Percentiles rank a stretch among this genome's conserved stretches.
Conservation (phyloP, 805 yeast species). For the Yarrowia sp. region DNA sequence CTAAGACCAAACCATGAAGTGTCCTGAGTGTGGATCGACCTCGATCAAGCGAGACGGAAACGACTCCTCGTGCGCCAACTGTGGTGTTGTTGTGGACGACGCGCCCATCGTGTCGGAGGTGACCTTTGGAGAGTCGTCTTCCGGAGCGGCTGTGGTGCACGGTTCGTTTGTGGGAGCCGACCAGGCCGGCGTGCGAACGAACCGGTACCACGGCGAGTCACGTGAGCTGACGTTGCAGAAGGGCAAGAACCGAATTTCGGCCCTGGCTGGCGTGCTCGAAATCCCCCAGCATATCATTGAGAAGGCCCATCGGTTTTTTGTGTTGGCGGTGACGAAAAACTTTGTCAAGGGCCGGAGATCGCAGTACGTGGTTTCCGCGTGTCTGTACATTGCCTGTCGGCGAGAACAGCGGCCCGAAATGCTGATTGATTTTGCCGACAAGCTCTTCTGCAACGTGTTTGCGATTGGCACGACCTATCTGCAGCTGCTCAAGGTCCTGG, state of each 20-base stretch:
- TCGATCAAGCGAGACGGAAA: constrained; percentile 36
- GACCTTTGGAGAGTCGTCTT: constrained; percentile 87
- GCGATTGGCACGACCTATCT: constrained; percentile 95
- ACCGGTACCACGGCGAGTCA: constrained; percentile 59
- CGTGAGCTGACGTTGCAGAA: constrained; percentile 88
- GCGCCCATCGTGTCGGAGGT: constrained; percentile 96
- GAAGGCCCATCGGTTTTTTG: constrained; percentile 88
- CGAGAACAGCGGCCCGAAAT: constrained; percentile 89
- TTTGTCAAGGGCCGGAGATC: constrained; percentile 98
- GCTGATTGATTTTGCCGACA: constrained; percentile 92
- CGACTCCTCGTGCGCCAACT: constrained; percentile 60
- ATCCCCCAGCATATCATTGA: constrained; percentile 88
- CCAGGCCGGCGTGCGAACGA: constrained; percentile 56
- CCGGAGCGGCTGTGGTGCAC: constrained; percentile 95
- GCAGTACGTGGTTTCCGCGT: constrained; percentile 93
- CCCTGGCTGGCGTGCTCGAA: constrained; percentile 76
- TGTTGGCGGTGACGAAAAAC: constrained; percentile 80
- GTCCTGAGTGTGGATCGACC: constrained; percentile 33
- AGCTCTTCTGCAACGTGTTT: constrained; percentile 88
- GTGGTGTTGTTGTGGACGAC: constrained; percentile 91
- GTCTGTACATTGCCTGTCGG: constrained; percentile 93
- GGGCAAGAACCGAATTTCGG: constrained; percentile 78
- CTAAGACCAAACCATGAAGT: no score
- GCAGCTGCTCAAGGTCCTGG: constrained; percentile 86
- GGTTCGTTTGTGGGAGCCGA: constrained; percentile 93